Evolutionary conservation across 192 early-diverging fungal genomes (phyloP).

Genomic region (Entomortierella lignicola): DNA sequence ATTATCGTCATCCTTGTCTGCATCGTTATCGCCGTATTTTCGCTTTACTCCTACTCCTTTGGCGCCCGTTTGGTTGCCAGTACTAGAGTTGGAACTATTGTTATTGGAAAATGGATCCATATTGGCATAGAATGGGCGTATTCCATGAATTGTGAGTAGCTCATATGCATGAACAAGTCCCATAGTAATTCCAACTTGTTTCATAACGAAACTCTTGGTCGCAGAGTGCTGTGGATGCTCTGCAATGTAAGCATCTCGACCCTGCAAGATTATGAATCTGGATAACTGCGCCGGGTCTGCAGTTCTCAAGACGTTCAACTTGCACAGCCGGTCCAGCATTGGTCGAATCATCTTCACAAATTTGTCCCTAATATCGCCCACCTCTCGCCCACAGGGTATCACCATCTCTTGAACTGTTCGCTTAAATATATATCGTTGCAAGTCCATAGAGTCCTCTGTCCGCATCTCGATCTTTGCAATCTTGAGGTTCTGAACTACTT

Average conservation of each 20-base stretch:
- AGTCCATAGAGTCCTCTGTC: slow-evolving; percentile 90
- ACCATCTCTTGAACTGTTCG: slow-evolving; percentile 74
- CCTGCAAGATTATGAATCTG: slow-evolving; percentile 57
- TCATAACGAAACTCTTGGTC: slow-evolving; percentile 25
- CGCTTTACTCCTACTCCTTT: slow-evolving; percentile 7
- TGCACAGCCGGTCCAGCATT: slow-evolving; percentile 41
- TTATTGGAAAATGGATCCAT: slow-evolving; percentile 44
- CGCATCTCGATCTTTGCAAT: slow-evolving; percentile 86
- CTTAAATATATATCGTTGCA: slow-evolving; percentile 78
- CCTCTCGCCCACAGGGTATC: slow-evolving; percentile 65
- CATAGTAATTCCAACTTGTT: slow-evolving; percentile 28
- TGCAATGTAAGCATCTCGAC: slow-evolving; percentile 20
- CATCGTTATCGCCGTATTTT: not conserved
- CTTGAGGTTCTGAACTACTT: slow-evolving; percentile 79
- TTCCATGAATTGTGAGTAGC: slow-evolving; percentile 60
- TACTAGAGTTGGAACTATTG: not conserved
- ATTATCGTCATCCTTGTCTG: slow-evolving; percentile 21
- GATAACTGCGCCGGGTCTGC: slow-evolving; percentile 50
- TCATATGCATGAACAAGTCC: slow-evolving; percentile 57
- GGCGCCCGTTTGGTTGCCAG: not conserved
- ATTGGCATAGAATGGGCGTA: slow-evolving; percentile 53
- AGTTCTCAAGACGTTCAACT: slow-evolving; percentile 27
- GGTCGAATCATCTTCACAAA: slow-evolving; percentile 43
- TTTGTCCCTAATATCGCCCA: slow-evolving; percentile 32
- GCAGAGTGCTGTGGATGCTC: slow-evolving; percentile 13